These are phyloP conservation scores for Gossypium trilobum DNA, from an alignment of 441 rosid genomes.

Conservation along the genomic window DNA sequence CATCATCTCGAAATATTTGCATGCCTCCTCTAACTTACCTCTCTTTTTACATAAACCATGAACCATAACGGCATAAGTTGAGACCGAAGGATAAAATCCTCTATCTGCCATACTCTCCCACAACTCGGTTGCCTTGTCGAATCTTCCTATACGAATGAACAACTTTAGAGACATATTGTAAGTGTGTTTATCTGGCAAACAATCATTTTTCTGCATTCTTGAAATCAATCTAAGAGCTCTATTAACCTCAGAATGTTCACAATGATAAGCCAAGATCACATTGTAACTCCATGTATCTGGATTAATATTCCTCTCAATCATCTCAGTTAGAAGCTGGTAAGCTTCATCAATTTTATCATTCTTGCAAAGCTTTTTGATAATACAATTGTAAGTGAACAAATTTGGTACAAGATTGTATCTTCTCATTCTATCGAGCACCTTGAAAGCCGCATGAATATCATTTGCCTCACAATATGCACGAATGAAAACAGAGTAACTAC, in stretches of 20 bases:
- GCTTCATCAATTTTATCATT: conserved; percentile 62
- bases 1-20: conserved; percentile 86
- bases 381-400: conserved; percentile 67
- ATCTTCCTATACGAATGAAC: conserved; percentile 62
- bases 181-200: conserved; percentile 58
- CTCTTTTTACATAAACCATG: conserved; percentile 72
- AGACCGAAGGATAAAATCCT: conserved; percentile 69
- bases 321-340: conserved; percentile 54
- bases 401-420: conserved; percentile 56
- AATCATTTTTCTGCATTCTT: conserved; percentile 49
- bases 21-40: conserved; percentile 70
- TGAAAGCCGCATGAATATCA: conserved; percentile 54
- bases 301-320: conserved; percentile 40
- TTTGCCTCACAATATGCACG: conserved; percentile 53
- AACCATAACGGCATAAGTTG: conserved; percentile 73
- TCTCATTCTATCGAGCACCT: conserved; percentile 68
- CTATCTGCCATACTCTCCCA: conserved; percentile 69
- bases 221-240: conserved; percentile 52
- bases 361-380: conserved; percentile 65
- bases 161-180: conserved; percentile 78
- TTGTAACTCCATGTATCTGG: conserved; percentile 87
- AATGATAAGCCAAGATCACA: conserved; percentile 61
- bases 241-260: conserved; percentile 57
- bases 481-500: conserved; percentile 56
- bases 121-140: conserved; percentile 53